Base-by-base conservation (phyloP, 2,329 filamentous ascomycete species). In the Penicillium sp. region DNA sequence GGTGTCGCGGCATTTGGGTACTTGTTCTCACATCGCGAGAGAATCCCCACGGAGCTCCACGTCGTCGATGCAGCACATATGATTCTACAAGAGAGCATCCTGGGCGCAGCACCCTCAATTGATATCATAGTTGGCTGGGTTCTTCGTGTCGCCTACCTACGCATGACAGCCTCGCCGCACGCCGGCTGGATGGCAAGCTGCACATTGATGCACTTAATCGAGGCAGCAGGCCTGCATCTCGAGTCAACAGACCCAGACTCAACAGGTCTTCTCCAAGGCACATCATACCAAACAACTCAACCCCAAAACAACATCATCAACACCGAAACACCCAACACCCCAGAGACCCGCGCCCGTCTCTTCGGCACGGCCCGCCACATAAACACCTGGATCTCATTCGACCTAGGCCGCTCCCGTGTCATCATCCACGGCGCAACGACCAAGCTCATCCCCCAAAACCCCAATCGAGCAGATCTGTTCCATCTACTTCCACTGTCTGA, bases 351-450 rank as follows among this genome's bases (percentile, higher is more conserved):
- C 11, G 71, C 75, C 12, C 69, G 80, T 1, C 65, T 82, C 3
- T 69, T 82, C 63, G 76, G 80, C 50, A 76, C 85, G 40, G 79
- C 82, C 0, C 79, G 82, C 9, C 82, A 85, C 59, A 74, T 85
- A 7, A 85, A 85, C 59, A 80, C 79, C 12, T 85, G 82, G 82
- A 79, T 81, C 25, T 84, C 81, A 0, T 85, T 83, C 58, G 83
- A 85, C 52, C 78, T 84, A 51, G 82, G 82, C 1, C 77, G 81
- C 0, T 82, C 81, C 0, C 74, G 81, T 9, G 80, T 84, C 15
- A 56, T 75, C 57, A 71, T 83, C 0, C 76, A 77, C 31, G 77
- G 77, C 18, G 76, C 79, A 9, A 77, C 76, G 0, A 65, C 70
- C 0, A 64, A 70, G 26, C 14, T 0, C 67, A 70, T 7, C 67